Evolutionary conservation across 225 moss, liverwort and hornwort species (phyloP).

Genomic region (Thuidium tamariscinum): DNA sequence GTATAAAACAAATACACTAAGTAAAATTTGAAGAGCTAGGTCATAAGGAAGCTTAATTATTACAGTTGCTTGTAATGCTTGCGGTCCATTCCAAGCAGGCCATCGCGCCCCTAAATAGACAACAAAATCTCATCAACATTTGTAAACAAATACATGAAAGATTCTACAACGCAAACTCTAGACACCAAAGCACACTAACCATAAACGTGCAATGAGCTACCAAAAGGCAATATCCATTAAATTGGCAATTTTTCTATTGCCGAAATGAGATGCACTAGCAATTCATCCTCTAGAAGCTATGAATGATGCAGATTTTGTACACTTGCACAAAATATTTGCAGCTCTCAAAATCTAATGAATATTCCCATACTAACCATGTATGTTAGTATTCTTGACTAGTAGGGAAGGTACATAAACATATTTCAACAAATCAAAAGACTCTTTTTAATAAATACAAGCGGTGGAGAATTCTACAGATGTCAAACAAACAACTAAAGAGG

Average conservation of each 20-base stretch:
- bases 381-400: not conserved
- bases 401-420: not conserved
- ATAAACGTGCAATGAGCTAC: not conserved
- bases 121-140: not conserved
- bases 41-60: not conserved
- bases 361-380: not conserved
- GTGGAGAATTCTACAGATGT: not conserved
- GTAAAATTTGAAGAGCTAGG: not conserved
- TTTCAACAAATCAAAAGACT: not conserved
- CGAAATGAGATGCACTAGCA: not conserved
- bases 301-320: not conserved
- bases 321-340: not conserved
- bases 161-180: not conserved
- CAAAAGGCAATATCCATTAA: not conserved
- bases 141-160: not conserved
- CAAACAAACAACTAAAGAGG: not conserved
- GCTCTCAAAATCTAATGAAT: not conserved
- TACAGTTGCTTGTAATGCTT: conserved; percentile 7
- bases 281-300: not conserved
- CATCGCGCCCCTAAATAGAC: conserved; percentile 25
- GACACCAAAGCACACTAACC: not conserved
- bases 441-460: not conserved
- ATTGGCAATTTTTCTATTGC: not conserved
- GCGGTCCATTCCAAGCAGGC: conserved; percentile 23
- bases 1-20: not conserved